Evolutionary conservation across 2,329 filamentous ascomycete genomes (phyloP), one percentile per base, ranked within the genome.

Genomic region (Elsinoe perseae): DNA sequence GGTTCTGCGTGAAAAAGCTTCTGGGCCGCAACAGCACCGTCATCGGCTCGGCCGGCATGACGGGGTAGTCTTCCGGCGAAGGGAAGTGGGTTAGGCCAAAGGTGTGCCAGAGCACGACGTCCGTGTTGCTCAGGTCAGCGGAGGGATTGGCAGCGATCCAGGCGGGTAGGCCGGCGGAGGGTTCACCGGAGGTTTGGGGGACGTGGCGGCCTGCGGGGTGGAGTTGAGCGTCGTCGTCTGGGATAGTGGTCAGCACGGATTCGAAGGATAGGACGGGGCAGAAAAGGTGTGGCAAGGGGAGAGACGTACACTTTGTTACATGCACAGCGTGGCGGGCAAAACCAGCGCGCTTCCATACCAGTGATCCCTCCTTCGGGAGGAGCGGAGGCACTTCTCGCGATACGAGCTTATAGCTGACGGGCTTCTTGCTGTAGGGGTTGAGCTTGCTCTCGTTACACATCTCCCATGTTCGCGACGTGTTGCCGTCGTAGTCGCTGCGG

Each of bases 11-110:
- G 72, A 95, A 95, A 79, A 95, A 95, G 74, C 95, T 85, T 40
- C 89, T 75, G 2, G 89, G 89, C 28, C 88, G 76, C 38, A 95
- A 75, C 32, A 95, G 77, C 63, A 95, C 74, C 1, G 83, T 88
- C 80, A 95, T 91, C 0, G 88, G 87, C 75, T 77, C 67, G 14
- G 66, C 66, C 28, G 89, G 89, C 90, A 95, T 95, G 63, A 95
- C 78, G 27, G 91, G 91, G 75, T 89, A 95, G 70, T 95, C 91
- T 68, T 96, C 91, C 0, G 90, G 89, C 0, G 87, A 76, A 0
- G 91, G 90, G 75, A 95, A 92, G 69, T 95, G 91, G 0, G 86
- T 92, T 32, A 95, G 77, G 32, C 91, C 91, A 65, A 95, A 96
- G 0, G 89, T 95, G 73, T 95, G 90, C 90, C 90, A 96, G 14